phyloP scores from a whole-genome alignment of 176 grass and related monocot genomes.

The Pharus latifolius region DNA sequence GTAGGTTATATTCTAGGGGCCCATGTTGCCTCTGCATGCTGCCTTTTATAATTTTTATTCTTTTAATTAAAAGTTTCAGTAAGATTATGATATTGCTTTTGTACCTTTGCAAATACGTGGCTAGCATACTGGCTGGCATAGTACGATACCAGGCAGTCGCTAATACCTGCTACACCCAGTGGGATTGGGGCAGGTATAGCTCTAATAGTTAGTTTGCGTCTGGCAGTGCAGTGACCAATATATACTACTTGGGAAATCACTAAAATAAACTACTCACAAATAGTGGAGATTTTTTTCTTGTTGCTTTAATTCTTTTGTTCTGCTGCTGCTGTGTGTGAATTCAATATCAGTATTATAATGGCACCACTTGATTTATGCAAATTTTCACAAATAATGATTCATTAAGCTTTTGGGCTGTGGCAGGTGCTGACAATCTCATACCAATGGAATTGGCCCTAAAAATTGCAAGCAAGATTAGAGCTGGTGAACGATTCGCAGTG shows the following conservation, averaged over 20 bases:
- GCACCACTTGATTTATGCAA: neutral
- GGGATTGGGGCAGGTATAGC: too few relatives aligned
- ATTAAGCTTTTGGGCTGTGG: neutral
- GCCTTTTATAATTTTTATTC: too few relatives aligned
- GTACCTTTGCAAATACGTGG: too few relatives aligned
- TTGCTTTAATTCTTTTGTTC: neutral
- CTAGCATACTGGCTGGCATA: too few relatives aligned
- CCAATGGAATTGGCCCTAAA: slow-evolving; percentile 93
- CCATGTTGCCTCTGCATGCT: neutral
- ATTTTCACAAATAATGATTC: neutral
- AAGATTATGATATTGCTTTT: too few relatives aligned
- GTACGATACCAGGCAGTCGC: too few relatives aligned
- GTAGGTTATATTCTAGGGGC: neutral
- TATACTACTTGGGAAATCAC: too few relatives aligned
- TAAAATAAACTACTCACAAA: too few relatives aligned
- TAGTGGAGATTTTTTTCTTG: slow-evolving; percentile 6
- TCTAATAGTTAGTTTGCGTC: too few relatives aligned
- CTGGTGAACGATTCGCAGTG: slow-evolving; percentile 65
- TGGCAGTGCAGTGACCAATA: too few relatives aligned
- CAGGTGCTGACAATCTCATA: slow-evolving; percentile 94
- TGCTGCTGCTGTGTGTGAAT: neutral
- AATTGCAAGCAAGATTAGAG: slow-evolving; percentile 88
- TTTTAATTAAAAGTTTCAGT: too few relatives aligned
- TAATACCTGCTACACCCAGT: too few relatives aligned
- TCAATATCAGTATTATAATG: neutral